A percentile compares a stretch with the other conserved stretches of the same genome.
Conservation (phyloP, 306 rosid genomes). For the Lagenaria siceraria region DNA sequence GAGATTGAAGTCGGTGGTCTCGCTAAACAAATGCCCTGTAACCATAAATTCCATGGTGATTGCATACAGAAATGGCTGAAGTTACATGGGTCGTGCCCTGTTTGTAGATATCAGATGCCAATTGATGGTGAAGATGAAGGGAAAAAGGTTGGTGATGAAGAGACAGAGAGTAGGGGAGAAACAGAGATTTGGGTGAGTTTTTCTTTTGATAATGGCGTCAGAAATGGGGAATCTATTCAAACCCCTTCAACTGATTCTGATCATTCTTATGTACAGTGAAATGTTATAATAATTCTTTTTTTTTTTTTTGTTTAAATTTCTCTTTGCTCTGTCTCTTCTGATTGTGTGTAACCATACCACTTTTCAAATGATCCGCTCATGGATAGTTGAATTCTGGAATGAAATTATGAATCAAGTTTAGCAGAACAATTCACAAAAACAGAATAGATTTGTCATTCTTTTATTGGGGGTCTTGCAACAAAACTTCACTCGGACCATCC, state of each 20-base stretch:
- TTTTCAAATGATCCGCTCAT: not conserved
- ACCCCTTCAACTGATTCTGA: slow-evolving; percentile 17
- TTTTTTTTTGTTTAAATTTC: no score
- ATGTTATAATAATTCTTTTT: not conserved
- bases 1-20: slow-evolving; percentile 36
- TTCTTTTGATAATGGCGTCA: slow-evolving; percentile 25
- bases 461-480: not conserved
- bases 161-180: slow-evolving; percentile 16
- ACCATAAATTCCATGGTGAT: slow-evolving; percentile 46
- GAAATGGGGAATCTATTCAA: slow-evolving; percentile 16
- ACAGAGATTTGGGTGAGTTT: slow-evolving; percentile 58
- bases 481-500: not conserved
- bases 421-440: not conserved
- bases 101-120: slow-evolving; percentile 70
- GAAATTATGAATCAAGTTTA: not conserved
- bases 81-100: slow-evolving; percentile 71
- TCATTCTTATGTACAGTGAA: slow-evolving; percentile 2
- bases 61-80: slow-evolving; percentile 76
- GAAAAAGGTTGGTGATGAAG: slow-evolving; percentile 28
- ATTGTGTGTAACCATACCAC: not conserved
- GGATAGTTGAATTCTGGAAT: not conserved
- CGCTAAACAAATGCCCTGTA: slow-evolving; percentile 64
- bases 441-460: not conserved
- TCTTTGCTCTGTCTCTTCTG: not conserved
- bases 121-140: slow-evolving; percentile 33